Evolutionary conservation across 2,329 filamentous ascomycete genomes (phyloP), one percentile per base, ranked within the genome.

Genomic region (Lachnum nothofagi): DNA sequence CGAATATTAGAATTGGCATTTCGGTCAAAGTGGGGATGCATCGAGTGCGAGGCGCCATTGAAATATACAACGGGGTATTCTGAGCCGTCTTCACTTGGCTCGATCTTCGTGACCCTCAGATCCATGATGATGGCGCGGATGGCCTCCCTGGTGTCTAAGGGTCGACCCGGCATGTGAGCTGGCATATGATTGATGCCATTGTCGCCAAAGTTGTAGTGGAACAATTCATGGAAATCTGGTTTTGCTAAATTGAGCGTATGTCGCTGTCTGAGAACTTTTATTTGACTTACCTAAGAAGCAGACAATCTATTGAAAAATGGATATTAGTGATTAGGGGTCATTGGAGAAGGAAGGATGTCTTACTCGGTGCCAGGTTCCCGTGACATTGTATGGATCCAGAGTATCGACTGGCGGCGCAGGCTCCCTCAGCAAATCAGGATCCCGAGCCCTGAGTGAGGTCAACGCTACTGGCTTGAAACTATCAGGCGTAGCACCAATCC

Each of bases 221-320:
- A 85, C 29, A 91, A 79, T 62, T 90, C 85, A 57, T 77, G 80
- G 63, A 85, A 89, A 64, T 89, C 85, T 52, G 79, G 27, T 59
- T 59, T 38, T 10, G 24, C 38, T 41, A n/a, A 24, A 42, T 23
- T 17, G 16, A 19, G 16, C 27, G 46, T 29, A 10, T 12, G 55
- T 69, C 75, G 3, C 75, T 67, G 29, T 75, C 60, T 67, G 71
- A 49, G 10, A 46, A 2, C 6, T 17, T 29, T 22, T 4, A 6
- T 10, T 3, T 16, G 23, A n/a, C 23, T n/a, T 58, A 65, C 70
- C 68, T 44, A 72, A 57, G 49, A 73, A 73, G 48, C 69, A 72
- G 3, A 74, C 70, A 37, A 73, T 66, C 68, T 70, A 42, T 40
- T 20, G 20, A 2, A 31, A 48, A 17, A 40, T 62, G 47, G 63